Evolutionary conservation across 73 alveolate species (phyloP).

Genomic region (Tetrahymena malaccensis): DNA sequence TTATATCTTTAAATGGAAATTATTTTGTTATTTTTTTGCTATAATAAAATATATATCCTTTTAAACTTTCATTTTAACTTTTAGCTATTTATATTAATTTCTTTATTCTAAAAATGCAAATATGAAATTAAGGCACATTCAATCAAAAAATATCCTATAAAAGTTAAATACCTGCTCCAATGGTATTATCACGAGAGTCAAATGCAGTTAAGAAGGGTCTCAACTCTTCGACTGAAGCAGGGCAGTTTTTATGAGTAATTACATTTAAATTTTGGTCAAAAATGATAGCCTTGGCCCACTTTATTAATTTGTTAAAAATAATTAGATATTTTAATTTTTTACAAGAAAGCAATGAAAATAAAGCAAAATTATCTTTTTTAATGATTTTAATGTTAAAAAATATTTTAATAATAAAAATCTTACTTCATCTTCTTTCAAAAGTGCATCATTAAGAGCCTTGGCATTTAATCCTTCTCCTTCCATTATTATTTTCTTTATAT

Average conservation of each 20-base stretch:
- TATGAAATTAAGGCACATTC: not conserved
- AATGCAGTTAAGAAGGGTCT: constrained; percentile 30
- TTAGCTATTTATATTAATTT: not conserved
- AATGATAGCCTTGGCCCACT: constrained; percentile 56
- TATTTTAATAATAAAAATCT: not conserved
- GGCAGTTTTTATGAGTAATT: constrained; percentile 30
- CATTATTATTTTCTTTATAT: not conserved
- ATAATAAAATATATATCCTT: no score
- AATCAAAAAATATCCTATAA: not conserved
- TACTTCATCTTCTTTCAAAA: not conserved
- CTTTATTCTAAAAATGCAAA: no score
- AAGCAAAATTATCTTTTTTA: not conserved
- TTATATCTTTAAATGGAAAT: no score
- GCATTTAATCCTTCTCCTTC: not conserved
- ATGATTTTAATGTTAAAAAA: not conserved
- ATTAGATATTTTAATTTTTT: not conserved
- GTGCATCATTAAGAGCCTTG: not conserved
- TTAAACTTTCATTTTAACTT: not conserved
- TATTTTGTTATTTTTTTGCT: not conserved
- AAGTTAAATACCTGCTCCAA: constrained; percentile 34
- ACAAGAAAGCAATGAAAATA: not conserved
- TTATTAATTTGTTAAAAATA: not conserved
- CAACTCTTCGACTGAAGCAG: constrained; percentile 36
- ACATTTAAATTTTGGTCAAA: constrained; percentile 37
- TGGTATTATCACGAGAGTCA: constrained; percentile 44